A percentile compares a stretch with the other conserved stretches of the same genome.
Conservation (phyloP, 208 protist genomes). For the Crithidia fasciculata region DNA sequence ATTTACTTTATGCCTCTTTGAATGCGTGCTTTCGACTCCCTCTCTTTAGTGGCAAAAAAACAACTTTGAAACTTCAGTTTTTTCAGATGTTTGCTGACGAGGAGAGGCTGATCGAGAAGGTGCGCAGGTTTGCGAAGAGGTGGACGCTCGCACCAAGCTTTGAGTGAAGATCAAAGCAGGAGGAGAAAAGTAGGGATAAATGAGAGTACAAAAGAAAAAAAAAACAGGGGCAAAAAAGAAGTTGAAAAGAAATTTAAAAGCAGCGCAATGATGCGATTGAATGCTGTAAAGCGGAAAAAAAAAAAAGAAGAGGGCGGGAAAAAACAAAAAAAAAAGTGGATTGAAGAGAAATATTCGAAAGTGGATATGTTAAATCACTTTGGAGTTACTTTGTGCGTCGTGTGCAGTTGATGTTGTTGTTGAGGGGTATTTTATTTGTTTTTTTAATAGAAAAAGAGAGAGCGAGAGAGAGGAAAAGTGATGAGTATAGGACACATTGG, state of each 20-base stretch:
- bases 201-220: constrained; percentile 16
- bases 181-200: neutral
- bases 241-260: neutral
- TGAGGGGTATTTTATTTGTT: too few relatives aligned
- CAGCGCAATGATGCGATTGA: too few relatives aligned
- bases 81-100: neutral
- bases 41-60: neutral
- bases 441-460: neutral
- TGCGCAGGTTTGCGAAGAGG: too few relatives aligned
- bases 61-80: neutral
- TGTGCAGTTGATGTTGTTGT: too few relatives aligned
- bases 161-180: neutral
- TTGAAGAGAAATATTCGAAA: neutral
- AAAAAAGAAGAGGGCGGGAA: neutral
- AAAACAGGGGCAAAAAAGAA: neutral
- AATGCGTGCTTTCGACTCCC: neutral
- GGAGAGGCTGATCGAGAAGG: neutral
- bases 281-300: too few relatives aligned
- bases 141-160: too few relatives aligned
- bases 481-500: too few relatives aligned
- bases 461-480: neutral
- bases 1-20: neutral
- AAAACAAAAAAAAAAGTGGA: neutral
- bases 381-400: neutral
- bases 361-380: constrained; percentile 2